phyloP scores from a whole-genome alignment of 192 early-diverging fungal species.

The Backusella tuberculispora region DNA sequence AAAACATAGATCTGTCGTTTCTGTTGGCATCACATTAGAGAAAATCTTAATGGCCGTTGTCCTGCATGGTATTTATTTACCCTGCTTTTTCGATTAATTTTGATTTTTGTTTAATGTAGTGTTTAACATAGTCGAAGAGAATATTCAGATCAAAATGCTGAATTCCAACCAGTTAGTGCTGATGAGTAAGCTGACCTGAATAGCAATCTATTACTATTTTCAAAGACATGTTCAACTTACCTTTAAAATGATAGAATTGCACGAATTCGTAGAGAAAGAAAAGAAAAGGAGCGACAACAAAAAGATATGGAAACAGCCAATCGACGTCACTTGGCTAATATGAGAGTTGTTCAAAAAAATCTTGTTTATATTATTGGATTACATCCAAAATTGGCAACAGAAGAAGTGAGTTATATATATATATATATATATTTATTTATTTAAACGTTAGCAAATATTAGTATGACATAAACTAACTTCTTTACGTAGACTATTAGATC shows the following conservation, averaged over 20 bases:
- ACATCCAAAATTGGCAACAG: conserved; percentile 81
- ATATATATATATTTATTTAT: not conserved
- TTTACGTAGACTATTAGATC: conserved; percentile 69
- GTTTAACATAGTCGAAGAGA: conserved; percentile 66
- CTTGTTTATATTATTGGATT: conserved; percentile 97
- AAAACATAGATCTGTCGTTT: conserved; percentile 93
- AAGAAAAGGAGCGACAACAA: conserved; percentile 87
- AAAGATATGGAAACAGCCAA: conserved; percentile 86
- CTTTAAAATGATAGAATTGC: conserved; percentile 42
- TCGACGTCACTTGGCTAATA: conserved; percentile 81
- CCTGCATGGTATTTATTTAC: conserved; percentile 73
- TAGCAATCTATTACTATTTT: not conserved
- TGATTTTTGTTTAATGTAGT: not conserved
- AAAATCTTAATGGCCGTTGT: conserved; percentile 88
- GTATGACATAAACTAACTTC: not conserved
- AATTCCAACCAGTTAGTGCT: conserved; percentile 86
- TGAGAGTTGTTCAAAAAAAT: conserved; percentile 96
- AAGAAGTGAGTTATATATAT: conserved; percentile 70
- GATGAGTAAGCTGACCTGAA: conserved; percentile 66
- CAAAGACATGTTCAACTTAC: not conserved
- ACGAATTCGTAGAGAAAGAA: conserved; percentile 76
- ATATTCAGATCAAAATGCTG: conserved; percentile 88
- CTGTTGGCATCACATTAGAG: conserved; percentile 97
- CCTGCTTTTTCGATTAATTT: not conserved
- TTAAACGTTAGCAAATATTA: not conserved